Percentiles rank a stretch among this genome's conserved stretches.
phyloP scores from a whole-genome alignment of 441 rosid species.

The Flueggea neowawraea region DNA sequence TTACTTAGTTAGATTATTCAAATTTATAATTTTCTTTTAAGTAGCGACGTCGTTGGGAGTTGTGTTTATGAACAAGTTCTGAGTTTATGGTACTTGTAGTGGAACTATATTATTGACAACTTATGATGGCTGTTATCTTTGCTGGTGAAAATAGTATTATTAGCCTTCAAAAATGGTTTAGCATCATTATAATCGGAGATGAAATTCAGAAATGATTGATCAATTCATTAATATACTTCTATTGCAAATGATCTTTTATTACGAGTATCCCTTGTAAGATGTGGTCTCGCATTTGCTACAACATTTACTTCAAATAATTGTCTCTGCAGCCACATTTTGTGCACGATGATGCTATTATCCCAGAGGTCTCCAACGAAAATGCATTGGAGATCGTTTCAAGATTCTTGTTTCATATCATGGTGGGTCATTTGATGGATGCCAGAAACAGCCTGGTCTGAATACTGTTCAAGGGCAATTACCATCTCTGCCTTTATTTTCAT shows the following conservation, averaged over 20 bases:
- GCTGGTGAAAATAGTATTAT: too few species aligned
- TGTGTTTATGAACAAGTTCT: too few species aligned
- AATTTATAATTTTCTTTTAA: background rate
- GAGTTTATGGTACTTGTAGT: too few species aligned
- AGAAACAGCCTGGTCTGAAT: slow-evolving; percentile 82
- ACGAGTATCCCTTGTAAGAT: background rate
- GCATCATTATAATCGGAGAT: too few species aligned
- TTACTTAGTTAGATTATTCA: too few species aligned
- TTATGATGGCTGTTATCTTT: too few species aligned
- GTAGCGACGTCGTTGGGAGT: too few species aligned
- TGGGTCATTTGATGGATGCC: slow-evolving; percentile 96
- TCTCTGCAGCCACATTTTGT: slow-evolving; percentile 33
- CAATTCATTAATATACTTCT: too few species aligned
- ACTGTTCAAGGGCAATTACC: slow-evolving; percentile 82
- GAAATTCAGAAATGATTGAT: background rate
- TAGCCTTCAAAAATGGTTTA: too few species aligned
- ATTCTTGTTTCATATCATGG: slow-evolving; percentile 82
- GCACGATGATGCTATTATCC: slow-evolving; percentile 27
- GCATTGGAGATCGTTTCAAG: slow-evolving; percentile 39
- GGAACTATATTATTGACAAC: too few species aligned
- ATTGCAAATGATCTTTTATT: background rate
- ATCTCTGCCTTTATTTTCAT: slow-evolving; percentile 7
- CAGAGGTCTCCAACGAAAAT: slow-evolving; percentile 18
- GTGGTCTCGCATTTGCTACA: slow-evolving; percentile 1
- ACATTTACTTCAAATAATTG: slow-evolving; percentile 15